phyloP scores from a whole-genome alignment of 192 early-diverging fungal species.

The Backusella parvicylindrica region DNA sequence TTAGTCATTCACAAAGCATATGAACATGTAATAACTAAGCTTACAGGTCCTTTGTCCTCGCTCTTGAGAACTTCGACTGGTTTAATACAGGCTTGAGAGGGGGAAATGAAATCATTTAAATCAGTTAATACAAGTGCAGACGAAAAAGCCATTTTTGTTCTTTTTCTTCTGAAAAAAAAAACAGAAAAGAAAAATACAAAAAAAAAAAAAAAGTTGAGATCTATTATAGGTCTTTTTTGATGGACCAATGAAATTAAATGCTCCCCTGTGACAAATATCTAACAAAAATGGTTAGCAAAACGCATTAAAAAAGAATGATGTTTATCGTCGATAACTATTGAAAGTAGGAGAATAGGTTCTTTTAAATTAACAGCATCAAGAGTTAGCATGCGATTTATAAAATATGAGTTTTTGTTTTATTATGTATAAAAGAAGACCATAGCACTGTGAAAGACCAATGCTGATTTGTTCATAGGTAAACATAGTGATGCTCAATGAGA shows the following conservation, averaged over 20 bases:
- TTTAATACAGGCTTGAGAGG: conserved; percentile 97
- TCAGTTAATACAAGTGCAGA: conserved; percentile 85
- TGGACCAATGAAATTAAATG: background rate
- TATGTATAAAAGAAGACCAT: no score
- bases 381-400: no score
- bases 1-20: conserved; percentile 11
- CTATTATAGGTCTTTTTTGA: background rate
- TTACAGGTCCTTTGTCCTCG: conserved; percentile 36
- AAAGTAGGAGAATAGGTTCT: no score
- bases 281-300: background rate
- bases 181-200: background rate
- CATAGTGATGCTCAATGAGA: no score
- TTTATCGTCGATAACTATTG: no score
- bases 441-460: no score
- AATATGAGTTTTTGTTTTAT: no score
- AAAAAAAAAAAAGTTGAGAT: background rate
- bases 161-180: background rate
- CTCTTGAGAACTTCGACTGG: conserved; percentile 81
- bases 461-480: no score
- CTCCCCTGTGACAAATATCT: background rate
- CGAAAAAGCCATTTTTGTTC: conserved; percentile 71
- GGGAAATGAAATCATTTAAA: conserved; percentile 96
- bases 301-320: no score
- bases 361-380: no score
- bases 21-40: background rate